Base-by-base conservation (phyloP, 345 rosid species). In the Populus tremula region DNA sequence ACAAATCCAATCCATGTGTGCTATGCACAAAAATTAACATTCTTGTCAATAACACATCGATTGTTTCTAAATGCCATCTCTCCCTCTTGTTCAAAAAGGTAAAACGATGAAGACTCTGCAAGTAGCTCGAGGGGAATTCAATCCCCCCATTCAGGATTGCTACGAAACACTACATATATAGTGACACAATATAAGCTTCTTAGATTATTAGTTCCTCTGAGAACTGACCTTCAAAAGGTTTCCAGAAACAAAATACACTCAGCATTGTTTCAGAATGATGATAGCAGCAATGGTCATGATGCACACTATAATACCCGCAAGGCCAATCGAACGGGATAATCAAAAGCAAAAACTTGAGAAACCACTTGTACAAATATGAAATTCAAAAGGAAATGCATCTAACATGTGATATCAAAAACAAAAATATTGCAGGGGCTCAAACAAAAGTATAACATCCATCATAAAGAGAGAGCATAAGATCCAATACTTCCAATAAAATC, bases 401-500 rank as follows among this genome's bases (percentile, higher is more conserved):
- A 41, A 59, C 38, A 38, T 38, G 59, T 65, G 66, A 63, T 39
- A 59, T n/a, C 68, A 38, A 66, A 53, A 53, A 21, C 47, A 17
- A 78, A 27, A 65, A 21, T 31, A 72, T 50, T 5, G 43, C 23
- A 14, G 5, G 45, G 68, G 70, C 59, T 20, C 76, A 54, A 53
- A 18, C 67, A 59, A 43, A 67, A 5, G 31, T 35, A 17, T 67
- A 72, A 67, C 61, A 73, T 67, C 73, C 77, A 74, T 61, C 43
- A 45, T 67, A 31, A 18, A 56, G 35, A 65, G 11, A 56, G 1
- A 45, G 74, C 18, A n/a, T 38, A 62, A 49, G 31, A 69, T 70
- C 82, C 78, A 45, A 35, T 69, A 61, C 50, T 65, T 71, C 53
- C 56, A 66, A 53, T 65, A 74, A 69, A 62, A 63, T 61, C 74